A percentile compares a stretch with the other conserved stretches of the same genome.
Evolutionary conservation across 1,284 basidiomycete genomes (phyloP).

Genomic region (Peniophora sp.): DNA sequence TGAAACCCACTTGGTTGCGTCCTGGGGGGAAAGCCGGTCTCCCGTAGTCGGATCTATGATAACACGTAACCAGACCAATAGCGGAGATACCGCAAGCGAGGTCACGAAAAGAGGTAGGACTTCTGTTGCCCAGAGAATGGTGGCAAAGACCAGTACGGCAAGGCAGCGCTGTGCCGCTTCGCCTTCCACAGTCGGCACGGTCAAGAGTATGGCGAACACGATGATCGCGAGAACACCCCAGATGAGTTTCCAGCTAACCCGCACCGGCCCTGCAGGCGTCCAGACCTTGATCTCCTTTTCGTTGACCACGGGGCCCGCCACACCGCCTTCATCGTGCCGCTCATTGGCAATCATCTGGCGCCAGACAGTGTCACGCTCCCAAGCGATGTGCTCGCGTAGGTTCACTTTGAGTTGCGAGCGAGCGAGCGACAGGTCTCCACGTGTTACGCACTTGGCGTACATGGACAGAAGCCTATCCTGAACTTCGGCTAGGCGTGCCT

Average conservation of each 20-base stretch:
- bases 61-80: constrained; percentile 86
- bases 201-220: constrained; percentile 56
- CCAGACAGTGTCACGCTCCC: constrained; percentile 96
- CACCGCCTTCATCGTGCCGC: constrained; percentile 52
- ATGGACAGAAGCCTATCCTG: constrained; percentile 62
- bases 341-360: constrained; percentile 94
- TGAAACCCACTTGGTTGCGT: constrained; percentile 72
- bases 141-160: constrained; percentile 86
- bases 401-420: constrained; percentile 81
- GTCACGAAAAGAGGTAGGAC: constrained; percentile 97
- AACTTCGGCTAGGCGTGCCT: constrained; percentile 56
- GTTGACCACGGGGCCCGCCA: constrained; percentile 45
- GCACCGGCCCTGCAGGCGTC: constrained; percentile 57
- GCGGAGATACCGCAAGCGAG: constrained; percentile 81
- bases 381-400: constrained; percentile 89
- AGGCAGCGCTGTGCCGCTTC: constrained; percentile 87
- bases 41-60: constrained; percentile 54
- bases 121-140: constrained; percentile 96
- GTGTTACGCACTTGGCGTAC: constrained; percentile 84
- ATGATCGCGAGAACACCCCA: constrained; percentile 50
- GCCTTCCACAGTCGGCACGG: constrained; percentile 52
- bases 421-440: constrained; percentile 66
- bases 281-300: constrained; percentile 45
- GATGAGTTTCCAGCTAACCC: constrained; percentile 57
- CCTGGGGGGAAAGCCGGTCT: constrained; percentile 50